A percentile compares a stretch with the other conserved stretches of the same genome.
Conservation (phyloP, 768 basidiomycete species). For the Suillus fuscotomentosus region DNA sequence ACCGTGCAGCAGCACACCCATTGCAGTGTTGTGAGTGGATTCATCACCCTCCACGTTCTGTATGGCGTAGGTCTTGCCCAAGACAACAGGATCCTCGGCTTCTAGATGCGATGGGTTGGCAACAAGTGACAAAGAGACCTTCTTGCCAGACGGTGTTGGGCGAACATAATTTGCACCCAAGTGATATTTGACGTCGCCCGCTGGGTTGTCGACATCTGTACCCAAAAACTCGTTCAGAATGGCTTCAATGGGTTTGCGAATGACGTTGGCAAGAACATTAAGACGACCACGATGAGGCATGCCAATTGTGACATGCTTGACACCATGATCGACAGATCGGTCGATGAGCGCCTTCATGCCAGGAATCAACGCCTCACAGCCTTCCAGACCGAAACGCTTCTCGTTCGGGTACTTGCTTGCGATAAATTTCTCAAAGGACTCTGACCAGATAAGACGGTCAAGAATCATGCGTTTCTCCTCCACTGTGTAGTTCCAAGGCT, state of each 20-base stretch:
- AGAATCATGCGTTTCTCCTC: slow-evolving; percentile 99
- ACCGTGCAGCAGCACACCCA: slow-evolving; percentile 95
- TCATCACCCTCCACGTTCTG: slow-evolving; percentile 94
- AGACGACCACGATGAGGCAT: slow-evolving; percentile 99
- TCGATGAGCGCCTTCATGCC: slow-evolving; percentile 99
- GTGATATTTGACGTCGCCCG: slow-evolving; percentile 99
- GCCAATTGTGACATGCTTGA: slow-evolving; percentile 95
- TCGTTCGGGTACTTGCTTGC: slow-evolving; percentile 99
- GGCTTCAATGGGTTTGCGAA: slow-evolving; percentile 96
- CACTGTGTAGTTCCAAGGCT: slow-evolving; percentile 96
- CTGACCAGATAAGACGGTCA: slow-evolving; percentile 99
- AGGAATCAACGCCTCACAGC: slow-evolving; percentile 95
- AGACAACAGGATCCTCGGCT: slow-evolving; percentile 96
- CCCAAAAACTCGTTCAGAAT: slow-evolving; percentile 97
- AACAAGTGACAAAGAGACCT: slow-evolving; percentile 94
- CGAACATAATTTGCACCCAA: slow-evolving; percentile 98
- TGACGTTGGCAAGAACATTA: slow-evolving; percentile 97
- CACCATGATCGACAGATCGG: slow-evolving; percentile 93
- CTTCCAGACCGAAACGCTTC: slow-evolving; percentile 98
- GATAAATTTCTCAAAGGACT: slow-evolving; percentile 98
- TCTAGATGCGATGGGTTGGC: slow-evolving; percentile 99
- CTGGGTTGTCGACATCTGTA: slow-evolving; percentile 70
- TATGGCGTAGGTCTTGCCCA: slow-evolving; percentile 96
- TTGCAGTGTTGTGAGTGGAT: slow-evolving; percentile 74
- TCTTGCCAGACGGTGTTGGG: slow-evolving; percentile 97